Base-by-base conservation (phyloP, 305 asterid genomes). In the Nicotiana rustica region DNA sequence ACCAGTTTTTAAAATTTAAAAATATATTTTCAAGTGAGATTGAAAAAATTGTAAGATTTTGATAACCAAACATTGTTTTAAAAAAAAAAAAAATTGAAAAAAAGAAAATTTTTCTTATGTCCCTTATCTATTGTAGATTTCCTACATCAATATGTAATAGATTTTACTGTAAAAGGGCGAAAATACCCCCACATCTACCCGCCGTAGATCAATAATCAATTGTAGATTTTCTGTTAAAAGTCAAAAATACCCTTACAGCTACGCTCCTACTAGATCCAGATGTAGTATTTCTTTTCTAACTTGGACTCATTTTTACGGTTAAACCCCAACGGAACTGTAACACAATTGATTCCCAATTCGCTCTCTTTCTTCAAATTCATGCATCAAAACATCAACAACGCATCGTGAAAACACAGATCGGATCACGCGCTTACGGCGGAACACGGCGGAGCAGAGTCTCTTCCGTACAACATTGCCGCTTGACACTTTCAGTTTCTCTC, bases 291-390 rank as follows among this genome's bases (percentile, higher is more conserved):
- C 10, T 2, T 71, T 71, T 19, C 3, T 41, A 18, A 73, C 14
- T 49, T 47, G 64, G 65, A 75, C 65, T 75, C 55, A 52, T 52
- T 75, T 49, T 75, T 75, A 52, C 80, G 29, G 80, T 75, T 75
- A 75, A 75, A 75, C 80, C 65, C 38, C 65, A 75, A 52, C 65
- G 17, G 47, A 25, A 52, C 47, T 25, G 29, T 14, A 25, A 21
- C 17, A 8, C 6, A 64, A 19, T 2, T 15, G 65, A 75, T 75
- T 52, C 38, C 44, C 80, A 52, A 52, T 52, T 52, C 62, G 57
- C 57, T 25, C 41, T 71, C 13, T 57, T 47, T 49, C 44, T 73
- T 0, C 62, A 25, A 49, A 49, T 73, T 49, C 79, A 73, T 73
- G 79, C 79, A 47, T 71, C 62, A 21, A 7, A 6, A 41, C 47